Conservation (phyloP, 495 filamentous ascomycete genomes). For the Lichenothelia convexa region DNA sequence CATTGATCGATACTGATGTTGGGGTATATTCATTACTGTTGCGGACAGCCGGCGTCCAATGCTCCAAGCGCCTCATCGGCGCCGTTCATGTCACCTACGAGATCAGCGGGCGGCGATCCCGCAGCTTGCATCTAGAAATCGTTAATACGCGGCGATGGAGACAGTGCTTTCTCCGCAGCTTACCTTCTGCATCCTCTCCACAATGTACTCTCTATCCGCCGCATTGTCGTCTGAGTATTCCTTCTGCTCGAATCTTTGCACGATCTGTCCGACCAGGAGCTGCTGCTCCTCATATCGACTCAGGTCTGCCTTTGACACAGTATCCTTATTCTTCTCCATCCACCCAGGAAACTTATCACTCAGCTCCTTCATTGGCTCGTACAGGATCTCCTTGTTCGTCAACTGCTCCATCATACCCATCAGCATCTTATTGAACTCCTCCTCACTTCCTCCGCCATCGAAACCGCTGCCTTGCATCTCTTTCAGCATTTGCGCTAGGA, state of each 20-base stretch:
- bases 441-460: conserved; percentile 46
- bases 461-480: conserved; percentile 50
- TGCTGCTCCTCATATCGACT: conserved; percentile 69
- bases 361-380: conserved; percentile 96
- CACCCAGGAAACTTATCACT: conserved; percentile 78
- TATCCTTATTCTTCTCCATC: conserved; percentile 59
- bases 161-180: conserved; percentile 13
- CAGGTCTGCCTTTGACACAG: conserved; percentile 47
- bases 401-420: conserved; percentile 97
- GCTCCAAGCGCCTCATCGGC: conserved; percentile 53
- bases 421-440: conserved; percentile 81
- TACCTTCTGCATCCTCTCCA: conserved; percentile 95
- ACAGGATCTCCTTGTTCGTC: conserved; percentile 93
- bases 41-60: conserved; percentile 44
- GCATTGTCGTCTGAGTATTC: conserved; percentile 65
- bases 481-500: conserved; percentile 71
- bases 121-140: conserved; percentile 69
- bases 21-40: conserved; percentile 48
- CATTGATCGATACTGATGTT: too few species aligned
- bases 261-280: conserved; percentile 66
- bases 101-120: conserved; percentile 72
- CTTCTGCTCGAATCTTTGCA: conserved; percentile 63
- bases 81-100: conserved; percentile 74
- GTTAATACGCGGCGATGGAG: too few species aligned
- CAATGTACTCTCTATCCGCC: conserved; percentile 75